A percentile compares a stretch with the other conserved stretches of the same genome.
phyloP scores from a whole-genome alignment of 2,329 filamentous ascomycete species.

The Pseudocercospora cruenta region DNA sequence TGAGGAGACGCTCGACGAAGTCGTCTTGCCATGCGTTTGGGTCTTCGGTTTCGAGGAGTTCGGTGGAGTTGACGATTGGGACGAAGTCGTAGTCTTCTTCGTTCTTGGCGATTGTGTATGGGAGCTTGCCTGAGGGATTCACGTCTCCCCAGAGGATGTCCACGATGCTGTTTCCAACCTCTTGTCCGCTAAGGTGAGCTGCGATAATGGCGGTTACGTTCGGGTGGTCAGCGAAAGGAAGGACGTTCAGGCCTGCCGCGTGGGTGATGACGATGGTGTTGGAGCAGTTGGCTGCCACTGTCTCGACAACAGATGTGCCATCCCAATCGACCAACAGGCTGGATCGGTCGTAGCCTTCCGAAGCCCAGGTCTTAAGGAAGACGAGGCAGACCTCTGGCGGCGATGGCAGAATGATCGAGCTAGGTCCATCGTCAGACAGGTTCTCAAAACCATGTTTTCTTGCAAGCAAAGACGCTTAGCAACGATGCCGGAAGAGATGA shows the following conservation, averaged over 20 bases:
- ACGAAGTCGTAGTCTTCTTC: constrained; percentile 37
- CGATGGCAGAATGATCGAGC: constrained; percentile 46
- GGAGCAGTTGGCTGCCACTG: neutral
- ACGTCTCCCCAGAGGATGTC: constrained; percentile 25
- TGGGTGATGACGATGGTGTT: neutral
- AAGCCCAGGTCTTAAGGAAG: constrained; percentile 60
- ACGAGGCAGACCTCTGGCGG: constrained; percentile 57
- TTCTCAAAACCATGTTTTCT: neutral
- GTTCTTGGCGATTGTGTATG: constrained; percentile 36
- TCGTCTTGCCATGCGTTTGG: constrained; percentile 52
- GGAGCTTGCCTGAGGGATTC: constrained; percentile 36
- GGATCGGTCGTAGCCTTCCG: constrained; percentile 49
- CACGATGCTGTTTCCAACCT: neutral
- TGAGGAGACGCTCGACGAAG: constrained; percentile 57
- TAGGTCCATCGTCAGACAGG: neutral
- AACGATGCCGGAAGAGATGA: neutral
- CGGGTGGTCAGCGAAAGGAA: neutral
- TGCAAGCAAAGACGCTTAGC: neutral
- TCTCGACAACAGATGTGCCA: constrained; percentile 36
- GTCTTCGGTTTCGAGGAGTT: constrained; percentile 39
- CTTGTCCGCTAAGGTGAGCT: neutral
- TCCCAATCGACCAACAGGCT: constrained; percentile 50
- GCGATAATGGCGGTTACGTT: neutral
- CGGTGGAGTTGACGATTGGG: constrained; percentile 45
- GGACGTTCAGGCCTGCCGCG: neutral